Percentiles rank a stretch among this genome's conserved stretches.
phyloP scores from a whole-genome alignment of 106 monocot genomes.

The Allium cepa region DNA sequence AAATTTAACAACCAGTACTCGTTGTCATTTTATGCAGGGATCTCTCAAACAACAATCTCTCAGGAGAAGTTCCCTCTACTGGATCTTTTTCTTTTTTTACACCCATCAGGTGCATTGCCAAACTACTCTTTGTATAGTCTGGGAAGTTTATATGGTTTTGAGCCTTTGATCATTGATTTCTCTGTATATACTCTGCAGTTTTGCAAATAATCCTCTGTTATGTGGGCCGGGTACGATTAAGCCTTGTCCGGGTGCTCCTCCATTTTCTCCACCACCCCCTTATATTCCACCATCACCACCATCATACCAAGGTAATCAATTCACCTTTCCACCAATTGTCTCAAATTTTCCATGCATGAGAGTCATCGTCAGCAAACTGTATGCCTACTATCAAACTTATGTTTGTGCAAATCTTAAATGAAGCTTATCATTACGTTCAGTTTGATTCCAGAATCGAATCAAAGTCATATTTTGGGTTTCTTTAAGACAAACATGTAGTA shows the following conservation, averaged over 20 bases:
- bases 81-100: slow-evolving; percentile 90
- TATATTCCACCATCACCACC: slow-evolving; percentile 25
- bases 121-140: slow-evolving; percentile 1
- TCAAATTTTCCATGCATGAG: neutral
- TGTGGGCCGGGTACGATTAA: slow-evolving; percentile 39
- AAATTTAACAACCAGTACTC: too few relatives aligned
- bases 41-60: slow-evolving; percentile 84
- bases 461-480: too few relatives aligned
- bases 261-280: slow-evolving; percentile 46
- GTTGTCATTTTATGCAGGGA: slow-evolving; percentile 39
- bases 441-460: too few relatives aligned
- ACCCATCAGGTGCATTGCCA: slow-evolving; percentile 55
- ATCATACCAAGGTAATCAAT: slow-evolving; percentile 29
- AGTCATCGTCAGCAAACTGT: neutral
- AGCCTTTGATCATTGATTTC: neutral
- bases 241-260: slow-evolving; percentile 38
- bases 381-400: too few relatives aligned
- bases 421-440: too few relatives aligned
- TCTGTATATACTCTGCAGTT: slow-evolving; percentile 38
- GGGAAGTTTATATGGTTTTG: neutral
- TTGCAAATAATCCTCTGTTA: slow-evolving; percentile 42
- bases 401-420: too few relatives aligned
- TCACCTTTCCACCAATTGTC: neutral
- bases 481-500: too few relatives aligned
- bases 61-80: slow-evolving; percentile 74